Evolutionary conservation across 495 filamentous ascomycete genomes (phyloP).

Genomic region (Aspergillus sclerotioniger): DNA sequence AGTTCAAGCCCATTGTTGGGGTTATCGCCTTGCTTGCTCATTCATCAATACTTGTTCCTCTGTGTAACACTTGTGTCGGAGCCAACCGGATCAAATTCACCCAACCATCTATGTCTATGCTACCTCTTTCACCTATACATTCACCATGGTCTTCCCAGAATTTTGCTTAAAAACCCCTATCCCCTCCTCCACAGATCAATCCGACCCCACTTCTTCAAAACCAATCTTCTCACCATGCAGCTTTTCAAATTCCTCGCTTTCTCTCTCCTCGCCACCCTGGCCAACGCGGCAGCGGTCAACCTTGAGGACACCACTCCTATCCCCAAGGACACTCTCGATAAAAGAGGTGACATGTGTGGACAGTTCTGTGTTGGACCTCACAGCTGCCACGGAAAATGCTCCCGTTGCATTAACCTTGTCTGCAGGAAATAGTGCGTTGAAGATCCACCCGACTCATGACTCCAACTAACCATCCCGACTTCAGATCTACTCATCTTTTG

Average conservation of each 20-base stretch:
- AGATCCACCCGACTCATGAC: too few species aligned
- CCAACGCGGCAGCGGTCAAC: neutral
- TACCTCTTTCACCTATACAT: too few species aligned
- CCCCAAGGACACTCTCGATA: neutral
- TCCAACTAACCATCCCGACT: too few species aligned
- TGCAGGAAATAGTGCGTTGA: neutral
- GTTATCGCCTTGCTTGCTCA: too few species aligned
- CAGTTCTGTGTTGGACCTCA: neutral
- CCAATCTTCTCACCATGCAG: constrained; percentile 6
- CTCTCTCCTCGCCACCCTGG: neutral
- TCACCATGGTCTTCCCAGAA: neutral
- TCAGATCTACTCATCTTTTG: too few species aligned
- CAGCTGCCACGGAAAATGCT: constrained; percentile 1
- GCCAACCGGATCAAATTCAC: too few species aligned
- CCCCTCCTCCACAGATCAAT: neutral
- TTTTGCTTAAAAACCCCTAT: neutral
- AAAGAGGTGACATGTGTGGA: neutral
- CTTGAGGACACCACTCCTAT: neutral
- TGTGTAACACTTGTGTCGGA: too few species aligned
- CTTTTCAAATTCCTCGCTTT: constrained; percentile 7
- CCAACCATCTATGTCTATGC: too few species aligned
- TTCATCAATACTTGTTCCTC: too few species aligned
- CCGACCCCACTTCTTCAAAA: neutral
- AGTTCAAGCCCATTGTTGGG: too few species aligned
- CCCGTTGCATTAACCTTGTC: neutral